A percentile compares a stretch with the other conserved stretches of the same genome.
Evolutionary conservation across 768 basidiomycete genomes (phyloP).

Genomic region (Lentinula sp.): DNA sequence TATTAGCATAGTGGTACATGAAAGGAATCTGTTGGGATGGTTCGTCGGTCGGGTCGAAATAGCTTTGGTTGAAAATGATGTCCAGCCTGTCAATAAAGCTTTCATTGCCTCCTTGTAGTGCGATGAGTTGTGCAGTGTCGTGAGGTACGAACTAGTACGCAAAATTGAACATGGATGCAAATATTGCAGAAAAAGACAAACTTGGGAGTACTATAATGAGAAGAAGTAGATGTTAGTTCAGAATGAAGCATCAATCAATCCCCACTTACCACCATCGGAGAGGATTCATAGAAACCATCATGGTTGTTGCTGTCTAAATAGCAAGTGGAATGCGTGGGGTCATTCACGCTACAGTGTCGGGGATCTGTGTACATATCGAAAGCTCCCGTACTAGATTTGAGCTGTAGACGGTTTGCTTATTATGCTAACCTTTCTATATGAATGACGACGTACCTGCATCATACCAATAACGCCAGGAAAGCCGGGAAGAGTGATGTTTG

Average conservation of each 20-base stretch:
- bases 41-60: conserved; percentile 60
- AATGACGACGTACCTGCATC: conserved; percentile 41
- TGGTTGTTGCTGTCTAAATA: conserved; percentile 48
- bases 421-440: too few relatives aligned
- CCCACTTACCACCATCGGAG: conserved; percentile 48
- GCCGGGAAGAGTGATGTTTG: conserved; percentile 45
- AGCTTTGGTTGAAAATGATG: conserved; percentile 53
- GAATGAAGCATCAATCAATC: background rate
- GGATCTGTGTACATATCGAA: conserved; percentile 59
- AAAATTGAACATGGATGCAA: background rate
- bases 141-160: conserved; percentile 53
- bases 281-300: conserved; percentile 65
- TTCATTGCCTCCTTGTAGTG: conserved; percentile 51
- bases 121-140: conserved; percentile 55
- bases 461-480: conserved; percentile 43
- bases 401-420: conserved; percentile 23
- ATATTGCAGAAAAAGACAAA: conserved; percentile 15
- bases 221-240: background rate
- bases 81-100: conserved; percentile 50
- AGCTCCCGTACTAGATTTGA: conserved; percentile 46
- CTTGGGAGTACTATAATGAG: conserved; percentile 47
- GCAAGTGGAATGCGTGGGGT: conserved; percentile 51
- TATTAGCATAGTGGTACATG: conserved; percentile 66
- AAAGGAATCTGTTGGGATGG: conserved; percentile 64
- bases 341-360: conserved; percentile 59